A percentile compares a stretch with the other conserved stretches of the same genome.
These are phyloP conservation scores for Globisporangium orthogonon DNA, from an alignment of 352 stramenopile species.

Conservation along the genomic window DNA sequence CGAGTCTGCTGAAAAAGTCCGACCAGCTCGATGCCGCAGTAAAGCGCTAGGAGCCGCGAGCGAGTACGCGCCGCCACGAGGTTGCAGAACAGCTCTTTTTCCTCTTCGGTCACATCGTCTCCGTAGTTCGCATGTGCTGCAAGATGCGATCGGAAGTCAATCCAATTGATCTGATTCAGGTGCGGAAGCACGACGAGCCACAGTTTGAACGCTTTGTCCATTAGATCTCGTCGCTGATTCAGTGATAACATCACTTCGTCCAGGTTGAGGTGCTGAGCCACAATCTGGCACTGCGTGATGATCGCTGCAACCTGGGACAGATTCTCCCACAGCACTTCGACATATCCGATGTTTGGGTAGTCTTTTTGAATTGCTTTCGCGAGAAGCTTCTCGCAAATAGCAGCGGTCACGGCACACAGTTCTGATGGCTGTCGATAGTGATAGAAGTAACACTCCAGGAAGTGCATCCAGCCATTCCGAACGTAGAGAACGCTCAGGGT, in stretches of 20 bases:
- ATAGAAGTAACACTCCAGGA: slow-evolving; percentile 75
- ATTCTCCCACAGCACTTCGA: slow-evolving; percentile 66
- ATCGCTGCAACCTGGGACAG: slow-evolving; percentile 68
- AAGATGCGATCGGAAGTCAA: slow-evolving; percentile 37
- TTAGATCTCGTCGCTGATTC: slow-evolving; percentile 30
- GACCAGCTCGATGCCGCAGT: slow-evolving; percentile 29
- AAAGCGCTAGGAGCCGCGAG: slow-evolving; percentile 34
- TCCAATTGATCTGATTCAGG: slow-evolving; percentile 56
- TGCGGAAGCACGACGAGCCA: slow-evolving; percentile 54
- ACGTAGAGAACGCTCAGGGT: slow-evolving; percentile 68
- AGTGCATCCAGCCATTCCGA: slow-evolving; percentile 76
- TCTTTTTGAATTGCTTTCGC: slow-evolving; percentile 21
- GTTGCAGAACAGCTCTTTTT: slow-evolving; percentile 58
- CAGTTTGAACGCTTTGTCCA: slow-evolving; percentile 48
- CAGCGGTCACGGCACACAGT: slow-evolving; percentile 29
- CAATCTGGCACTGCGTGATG: slow-evolving; percentile 25
- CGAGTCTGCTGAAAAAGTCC: slow-evolving; percentile 21
- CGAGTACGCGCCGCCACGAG: slow-evolving; percentile 32
- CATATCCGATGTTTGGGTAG: slow-evolving; percentile 16
- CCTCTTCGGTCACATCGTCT: slow-evolving; percentile 29
- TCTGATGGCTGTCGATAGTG: slow-evolving; percentile 33
- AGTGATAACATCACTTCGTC: slow-evolving; percentile 26
- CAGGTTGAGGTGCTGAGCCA: slow-evolving; percentile 20
- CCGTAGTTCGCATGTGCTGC: slow-evolving; percentile 44
- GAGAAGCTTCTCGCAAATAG: slow-evolving; percentile 39